Conservation (phyloP, 2,329 filamentous ascomycete species). For the Grosmannia penicillata region DNA sequence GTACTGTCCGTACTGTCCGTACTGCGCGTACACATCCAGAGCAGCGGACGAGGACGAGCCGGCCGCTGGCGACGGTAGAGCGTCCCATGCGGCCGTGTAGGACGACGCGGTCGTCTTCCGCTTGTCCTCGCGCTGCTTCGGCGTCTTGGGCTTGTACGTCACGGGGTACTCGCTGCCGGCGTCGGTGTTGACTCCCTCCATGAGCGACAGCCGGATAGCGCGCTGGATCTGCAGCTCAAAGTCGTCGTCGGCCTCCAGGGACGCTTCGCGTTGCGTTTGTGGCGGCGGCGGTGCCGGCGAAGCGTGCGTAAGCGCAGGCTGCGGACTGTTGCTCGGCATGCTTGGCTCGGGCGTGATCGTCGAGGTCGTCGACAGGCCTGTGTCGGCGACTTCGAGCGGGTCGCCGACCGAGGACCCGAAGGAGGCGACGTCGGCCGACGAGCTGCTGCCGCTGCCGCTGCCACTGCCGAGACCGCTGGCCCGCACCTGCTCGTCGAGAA, state of each 20-base stretch:
- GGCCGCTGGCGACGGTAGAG: neutral
- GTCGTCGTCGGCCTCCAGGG: conserved; percentile 28
- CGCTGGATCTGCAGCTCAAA: conserved; percentile 48
- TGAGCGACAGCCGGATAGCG: conserved; percentile 45
- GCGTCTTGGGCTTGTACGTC: conserved; percentile 11
- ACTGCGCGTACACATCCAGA: too few species aligned
- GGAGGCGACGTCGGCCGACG: conserved; percentile 2
- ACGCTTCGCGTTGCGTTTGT: too few species aligned
- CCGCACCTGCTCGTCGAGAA: conserved; percentile 41
- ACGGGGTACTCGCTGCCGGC: conserved; percentile 22
- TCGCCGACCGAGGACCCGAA: too few species aligned
- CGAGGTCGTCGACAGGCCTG: conserved; percentile 18
- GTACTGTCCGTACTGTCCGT: too few species aligned
- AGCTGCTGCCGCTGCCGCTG: neutral
- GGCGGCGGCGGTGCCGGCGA: neutral
- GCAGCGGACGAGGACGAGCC: neutral
- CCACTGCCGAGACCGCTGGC: conserved; percentile 10
- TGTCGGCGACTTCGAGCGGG: neutral
- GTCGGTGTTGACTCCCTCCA: conserved; percentile 37
- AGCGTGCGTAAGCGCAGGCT: neutral
- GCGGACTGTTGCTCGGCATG: conserved; percentile 15
- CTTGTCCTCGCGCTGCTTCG: neutral
- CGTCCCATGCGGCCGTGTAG: conserved; percentile 10
- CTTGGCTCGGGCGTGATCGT: conserved; percentile 42
- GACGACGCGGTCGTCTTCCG: neutral